A percentile compares a stretch with the other conserved stretches of the same genome.
phyloP scores from a whole-genome alignment of 2,329 filamentous ascomycete genomes.

The Albophoma yamanashiensis region DNA sequence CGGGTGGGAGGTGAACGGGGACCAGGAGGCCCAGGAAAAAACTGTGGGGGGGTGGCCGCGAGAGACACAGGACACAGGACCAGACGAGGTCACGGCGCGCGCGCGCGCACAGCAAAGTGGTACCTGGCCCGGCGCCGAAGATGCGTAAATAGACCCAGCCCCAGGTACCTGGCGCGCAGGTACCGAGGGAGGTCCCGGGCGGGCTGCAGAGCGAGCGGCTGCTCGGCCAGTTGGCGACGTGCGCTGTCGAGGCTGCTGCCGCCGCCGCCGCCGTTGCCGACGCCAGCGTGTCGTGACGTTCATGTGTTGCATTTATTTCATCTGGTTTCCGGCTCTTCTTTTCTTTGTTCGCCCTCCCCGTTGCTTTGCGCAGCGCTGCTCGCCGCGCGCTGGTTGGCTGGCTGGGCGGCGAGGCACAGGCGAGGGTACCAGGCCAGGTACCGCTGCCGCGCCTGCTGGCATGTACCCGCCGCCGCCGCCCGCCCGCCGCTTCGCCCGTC shows the following conservation, averaged over 20 bases:
- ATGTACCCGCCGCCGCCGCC: conserved; percentile 4
- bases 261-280: too few relatives aligned
- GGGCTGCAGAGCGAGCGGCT: neutral
- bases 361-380: too few relatives aligned
- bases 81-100: conserved; percentile 4
- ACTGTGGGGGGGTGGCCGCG: conserved; percentile 5
- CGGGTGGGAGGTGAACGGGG: conserved; percentile 9
- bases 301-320: too few relatives aligned
- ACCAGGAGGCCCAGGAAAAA: conserved; percentile 7
- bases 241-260: too few relatives aligned
- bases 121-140: conserved; percentile 4
- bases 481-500: conserved; percentile 2
- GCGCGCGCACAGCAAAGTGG: conserved; percentile 2
- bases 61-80: conserved; percentile 1
- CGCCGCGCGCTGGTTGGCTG: too few relatives aligned
- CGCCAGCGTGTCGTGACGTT: too few relatives aligned
- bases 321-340: too few relatives aligned
- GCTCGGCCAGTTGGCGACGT: too few relatives aligned
- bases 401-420: too few relatives aligned
- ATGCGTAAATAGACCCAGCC: neutral
- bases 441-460: neutral
- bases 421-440: neutral
- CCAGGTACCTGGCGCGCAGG: neutral
- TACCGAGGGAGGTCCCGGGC: neutral
- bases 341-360: too few relatives aligned